Base-by-base conservation (phyloP, 208 protist genomes). In the Trypanosoma caninum region DNA sequence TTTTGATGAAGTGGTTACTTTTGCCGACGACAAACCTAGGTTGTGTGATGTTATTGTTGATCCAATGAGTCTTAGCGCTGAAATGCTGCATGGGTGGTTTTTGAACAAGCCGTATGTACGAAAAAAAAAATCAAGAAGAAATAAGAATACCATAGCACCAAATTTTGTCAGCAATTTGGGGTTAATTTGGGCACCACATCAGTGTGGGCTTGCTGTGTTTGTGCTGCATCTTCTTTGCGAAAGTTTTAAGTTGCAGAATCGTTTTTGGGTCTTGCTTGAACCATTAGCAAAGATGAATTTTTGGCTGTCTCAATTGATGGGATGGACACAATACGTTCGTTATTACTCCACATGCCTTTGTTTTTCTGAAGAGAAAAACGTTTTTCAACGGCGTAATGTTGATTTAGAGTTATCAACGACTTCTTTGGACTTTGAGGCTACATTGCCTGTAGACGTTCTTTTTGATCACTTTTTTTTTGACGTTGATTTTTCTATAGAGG, bases 191-290 rank as follows among this genome's bases (percentile, higher is more conserved):
- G 74, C 76, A 10, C 14, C 28, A 14, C 50, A 78, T 30, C 65
- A 77, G 40, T 74, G 73, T 35, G 82, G 72, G 4, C 45, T 83
- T 16, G 47, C 58, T 30, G 48, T 87, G 5, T 58, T 89, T 25
- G 59, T 71, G 22, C 59, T 93, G 13, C 86, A 93, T 56, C 60
- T 87, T 23, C 55, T 93, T 9, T 86, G 62, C 56, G 82, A 93
- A 66, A 73, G 74, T 28, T 82, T 76, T 44, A 80, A 74, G 10
- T 31, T 87, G 37, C 82, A 89, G 59, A 78, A 87, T 59, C 57
- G 66, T 9, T 58, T 82, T 20, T 89, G 82, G 80, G 31, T 37
- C 30, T 55, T 85, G 30, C 80, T 88, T 44, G 66, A 77, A 22
- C 56, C 61, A 8, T 58, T 93, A 10, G 76, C 78, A 7, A 31